phyloP scores from a whole-genome alignment of 2,329 filamentous ascomycete species.

The Westerdykella aurantiaca region DNA sequence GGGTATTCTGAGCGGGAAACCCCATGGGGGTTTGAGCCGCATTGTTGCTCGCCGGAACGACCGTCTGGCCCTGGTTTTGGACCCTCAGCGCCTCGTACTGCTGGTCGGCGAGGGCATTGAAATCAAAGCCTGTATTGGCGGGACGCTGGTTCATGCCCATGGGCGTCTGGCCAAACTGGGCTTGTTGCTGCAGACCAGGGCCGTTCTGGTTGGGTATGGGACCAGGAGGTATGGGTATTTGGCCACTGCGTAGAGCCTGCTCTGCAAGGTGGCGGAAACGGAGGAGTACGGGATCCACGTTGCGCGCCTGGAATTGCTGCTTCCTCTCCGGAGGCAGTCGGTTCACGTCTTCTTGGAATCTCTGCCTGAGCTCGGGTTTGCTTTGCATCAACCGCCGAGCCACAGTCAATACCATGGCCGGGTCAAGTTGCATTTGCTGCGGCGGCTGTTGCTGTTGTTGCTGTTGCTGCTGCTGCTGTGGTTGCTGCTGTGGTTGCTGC shows the following conservation, averaged over 20 bases:
- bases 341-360: constrained; percentile 39
- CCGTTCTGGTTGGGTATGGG: constrained; percentile 11
- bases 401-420: constrained; percentile 38
- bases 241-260: constrained; percentile 16
- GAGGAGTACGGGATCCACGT: constrained; percentile 47
- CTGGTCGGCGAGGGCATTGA: constrained; percentile 55
- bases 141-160: constrained; percentile 26
- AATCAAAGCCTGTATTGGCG: constrained; percentile 37
- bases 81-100: constrained; percentile 57
- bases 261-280: constrained; percentile 48
- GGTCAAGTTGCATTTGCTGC: constrained; percentile 16
- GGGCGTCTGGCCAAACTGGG: constrained; percentile 23
- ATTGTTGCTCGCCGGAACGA: constrained; percentile 59
- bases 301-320: constrained; percentile 40
- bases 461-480: too few relatives aligned
- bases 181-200: constrained; percentile 33
- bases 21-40: constrained; percentile 37
- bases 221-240: constrained; percentile 1
- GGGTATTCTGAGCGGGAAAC: constrained; percentile 22
- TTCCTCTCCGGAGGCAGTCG: constrained; percentile 44
- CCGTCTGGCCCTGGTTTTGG: constrained; percentile 56
- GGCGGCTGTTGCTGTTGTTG: constrained; percentile 9
- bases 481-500: not conserved
- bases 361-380: constrained; percentile 46
- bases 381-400: constrained; percentile 45